phyloP scores from a whole-genome alignment of 805 yeast species.

The Candida germanica region DNA sequence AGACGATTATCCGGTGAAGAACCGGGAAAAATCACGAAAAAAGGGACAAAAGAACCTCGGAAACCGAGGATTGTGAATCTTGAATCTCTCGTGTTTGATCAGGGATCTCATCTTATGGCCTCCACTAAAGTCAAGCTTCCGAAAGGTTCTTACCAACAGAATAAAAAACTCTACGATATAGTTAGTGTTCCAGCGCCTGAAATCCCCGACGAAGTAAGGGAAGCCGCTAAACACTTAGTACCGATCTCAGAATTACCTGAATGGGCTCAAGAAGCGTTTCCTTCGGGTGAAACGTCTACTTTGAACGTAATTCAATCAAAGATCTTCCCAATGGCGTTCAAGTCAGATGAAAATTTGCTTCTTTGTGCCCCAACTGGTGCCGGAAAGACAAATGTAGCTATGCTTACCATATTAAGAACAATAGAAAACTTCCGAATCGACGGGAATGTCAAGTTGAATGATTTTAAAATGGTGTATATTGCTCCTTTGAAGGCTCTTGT shows the following conservation, averaged over 20 bases:
- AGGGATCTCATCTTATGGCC: slow-evolving; percentile 69
- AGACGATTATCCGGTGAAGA: slow-evolving; percentile 12
- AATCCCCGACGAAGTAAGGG: slow-evolving; percentile 36
- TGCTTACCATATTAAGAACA: slow-evolving; percentile 70
- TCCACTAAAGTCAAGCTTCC: slow-evolving; percentile 72
- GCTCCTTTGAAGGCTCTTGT: slow-evolving; percentile 95
- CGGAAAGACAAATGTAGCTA: slow-evolving; percentile 96
- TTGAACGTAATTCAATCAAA: slow-evolving; percentile 83
- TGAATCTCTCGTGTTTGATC: slow-evolving; percentile 61
- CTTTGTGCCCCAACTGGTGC: slow-evolving; percentile 99
- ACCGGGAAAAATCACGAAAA: slow-evolving; percentile 1
- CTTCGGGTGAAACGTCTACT: slow-evolving; percentile 57
- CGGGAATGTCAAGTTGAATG: slow-evolving; percentile 50
- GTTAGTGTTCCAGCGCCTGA: slow-evolving; percentile 88
- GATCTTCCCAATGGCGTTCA: slow-evolving; percentile 76
- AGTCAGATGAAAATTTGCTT: slow-evolving; percentile 65
- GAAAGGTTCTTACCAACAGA: slow-evolving; percentile 74
- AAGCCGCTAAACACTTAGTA: slow-evolving; percentile 44
- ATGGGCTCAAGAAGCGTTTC: slow-evolving; percentile 82
- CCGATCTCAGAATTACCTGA: slow-evolving; percentile 63
- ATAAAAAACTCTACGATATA: slow-evolving; percentile 75
- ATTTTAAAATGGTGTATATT: slow-evolving; percentile 78
- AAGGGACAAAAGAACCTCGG: slow-evolving; percentile 17
- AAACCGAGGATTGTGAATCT: slow-evolving; percentile 60
- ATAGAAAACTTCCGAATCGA: slow-evolving; percentile 50